A percentile compares a stretch with the other conserved stretches of the same genome.
These are phyloP conservation scores for Monosporascus sp. DNA, from an alignment of 2,329 filamentous ascomycete species.

Conservation along the genomic window DNA sequence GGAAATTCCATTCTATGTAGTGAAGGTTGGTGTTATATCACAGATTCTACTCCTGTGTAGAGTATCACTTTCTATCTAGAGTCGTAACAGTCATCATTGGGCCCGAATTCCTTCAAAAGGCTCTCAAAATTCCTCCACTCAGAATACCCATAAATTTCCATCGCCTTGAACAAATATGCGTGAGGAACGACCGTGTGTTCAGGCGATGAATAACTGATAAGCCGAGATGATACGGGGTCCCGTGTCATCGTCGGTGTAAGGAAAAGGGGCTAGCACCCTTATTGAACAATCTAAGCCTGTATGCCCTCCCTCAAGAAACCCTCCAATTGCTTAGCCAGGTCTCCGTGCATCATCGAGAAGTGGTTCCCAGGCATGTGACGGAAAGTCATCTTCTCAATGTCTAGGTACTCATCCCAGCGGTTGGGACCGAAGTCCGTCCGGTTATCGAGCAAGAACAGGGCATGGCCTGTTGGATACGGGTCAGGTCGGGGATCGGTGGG, in stretches of 20 bases:
- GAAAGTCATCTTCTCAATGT: slow-evolving; percentile 55
- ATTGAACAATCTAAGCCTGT: slow-evolving; percentile 11
- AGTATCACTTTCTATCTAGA: no score
- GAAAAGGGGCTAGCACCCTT: background rate
- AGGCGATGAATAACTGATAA: no score
- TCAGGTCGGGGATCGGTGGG: slow-evolving; percentile 61
- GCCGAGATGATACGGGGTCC: no score
- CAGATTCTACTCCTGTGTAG: no score
- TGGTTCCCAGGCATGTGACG: slow-evolving; percentile 68
- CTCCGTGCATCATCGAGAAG: slow-evolving; percentile 71
- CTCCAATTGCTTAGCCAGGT: slow-evolving; percentile 28
- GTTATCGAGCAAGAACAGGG: slow-evolving; percentile 68
- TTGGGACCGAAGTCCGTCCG: slow-evolving; percentile 67
- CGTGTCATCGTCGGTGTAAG: background rate
- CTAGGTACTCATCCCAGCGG: slow-evolving; percentile 63
- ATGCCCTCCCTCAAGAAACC: slow-evolving; percentile 28
- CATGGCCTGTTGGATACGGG: slow-evolving; percentile 55
- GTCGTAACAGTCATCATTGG: no score
- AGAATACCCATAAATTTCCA: no score
- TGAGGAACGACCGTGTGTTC: no score
- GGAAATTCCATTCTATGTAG: no score
- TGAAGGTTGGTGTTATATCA: no score
- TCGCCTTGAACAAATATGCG: no score
- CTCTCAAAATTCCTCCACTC: no score
- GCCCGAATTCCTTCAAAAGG: no score